A percentile compares a stretch with the other conserved stretches of the same genome.
Evolutionary conservation across 1,284 basidiomycete genomes (phyloP).

Genomic region (Malassezia nana): DNA sequence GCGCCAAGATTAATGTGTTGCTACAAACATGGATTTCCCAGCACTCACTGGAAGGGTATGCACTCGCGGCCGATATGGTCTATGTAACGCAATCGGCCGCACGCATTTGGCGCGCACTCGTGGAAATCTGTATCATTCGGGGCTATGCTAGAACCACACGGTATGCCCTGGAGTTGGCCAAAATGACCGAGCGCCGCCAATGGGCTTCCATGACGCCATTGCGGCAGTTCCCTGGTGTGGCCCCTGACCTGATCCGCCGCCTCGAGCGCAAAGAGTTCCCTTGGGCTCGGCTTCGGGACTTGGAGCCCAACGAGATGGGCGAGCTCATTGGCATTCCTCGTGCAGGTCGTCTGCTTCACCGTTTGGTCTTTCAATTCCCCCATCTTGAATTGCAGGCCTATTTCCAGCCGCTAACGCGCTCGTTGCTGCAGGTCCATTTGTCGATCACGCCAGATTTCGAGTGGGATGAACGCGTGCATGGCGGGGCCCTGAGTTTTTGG

Average conservation of each 20-base stretch:
- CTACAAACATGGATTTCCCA: conserved; percentile 91
- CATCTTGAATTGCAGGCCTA: conserved; percentile 65
- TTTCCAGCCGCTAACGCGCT: conserved; percentile 38
- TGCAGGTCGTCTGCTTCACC: conserved; percentile 79
- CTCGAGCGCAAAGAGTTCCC: conserved; percentile 87
- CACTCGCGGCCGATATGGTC: conserved; percentile 96
- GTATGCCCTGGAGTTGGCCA: conserved; percentile 83
- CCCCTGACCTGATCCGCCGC: conserved; percentile 76
- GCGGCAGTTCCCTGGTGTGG: conserved; percentile 81
- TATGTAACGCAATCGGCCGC: conserved; percentile 57
- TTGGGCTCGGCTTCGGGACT: conserved; percentile 38
- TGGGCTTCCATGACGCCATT: conserved; percentile 97
- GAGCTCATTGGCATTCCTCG: conserved; percentile 82
- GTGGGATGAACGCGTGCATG: conserved; percentile 92
- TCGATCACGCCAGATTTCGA: conserved; percentile 83
- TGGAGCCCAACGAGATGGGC: conserved; percentile 53
- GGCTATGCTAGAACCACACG: conserved; percentile 94
- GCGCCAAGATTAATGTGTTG: conserved; percentile 93
- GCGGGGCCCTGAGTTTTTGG: conserved; percentile 71
- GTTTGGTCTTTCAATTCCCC: conserved; percentile 93
- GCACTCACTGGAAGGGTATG: conserved; percentile 88
- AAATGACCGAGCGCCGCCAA: conserved; percentile 71
- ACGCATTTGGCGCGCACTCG: conserved; percentile 85
- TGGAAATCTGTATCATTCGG: conserved; percentile 93
- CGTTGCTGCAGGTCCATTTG: conserved; percentile 41